Conservation (phyloP, 306 rosid species). For the Vachellia collinsii region DNA sequence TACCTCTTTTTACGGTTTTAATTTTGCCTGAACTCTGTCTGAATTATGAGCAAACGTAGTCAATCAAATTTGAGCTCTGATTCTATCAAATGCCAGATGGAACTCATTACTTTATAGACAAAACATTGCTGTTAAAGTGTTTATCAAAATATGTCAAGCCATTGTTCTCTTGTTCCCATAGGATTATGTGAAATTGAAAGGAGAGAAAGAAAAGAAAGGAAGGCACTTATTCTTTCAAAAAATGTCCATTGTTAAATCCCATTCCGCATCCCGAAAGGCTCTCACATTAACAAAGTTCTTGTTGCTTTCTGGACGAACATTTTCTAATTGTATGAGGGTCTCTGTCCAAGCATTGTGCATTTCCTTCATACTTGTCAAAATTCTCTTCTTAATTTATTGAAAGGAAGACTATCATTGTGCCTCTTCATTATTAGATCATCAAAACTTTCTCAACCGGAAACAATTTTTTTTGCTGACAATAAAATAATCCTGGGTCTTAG, state of each 20-base stretch:
- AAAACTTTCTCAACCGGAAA: constrained; percentile 18
- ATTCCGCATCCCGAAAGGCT: constrained; percentile 22
- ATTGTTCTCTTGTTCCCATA: constrained; percentile 34
- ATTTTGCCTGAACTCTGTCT: constrained; percentile 38
- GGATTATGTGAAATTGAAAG: constrained; percentile 15
- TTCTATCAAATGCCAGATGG: constrained; percentile 37
- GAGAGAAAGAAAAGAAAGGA: constrained; percentile 9
- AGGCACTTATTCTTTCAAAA: constrained; percentile 28
- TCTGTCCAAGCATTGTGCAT: constrained; percentile 38
- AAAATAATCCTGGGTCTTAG: background rate
- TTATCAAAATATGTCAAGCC: constrained; percentile 37
- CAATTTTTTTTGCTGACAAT: constrained; percentile 2
- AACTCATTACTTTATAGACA: constrained; percentile 35
- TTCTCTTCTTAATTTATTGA: constrained; percentile 27
- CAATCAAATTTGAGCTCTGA: constrained; percentile 38
- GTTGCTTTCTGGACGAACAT: constrained; percentile 33
- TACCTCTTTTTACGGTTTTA: constrained; percentile 34
- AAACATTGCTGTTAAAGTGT: constrained; percentile 37
- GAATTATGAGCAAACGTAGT: constrained; percentile 41
- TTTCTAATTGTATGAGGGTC: constrained; percentile 28
- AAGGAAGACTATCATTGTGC: background rate
- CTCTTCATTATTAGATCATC: constrained; percentile 3
- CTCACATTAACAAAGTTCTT: constrained; percentile 9
- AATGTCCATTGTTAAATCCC: constrained; percentile 28
- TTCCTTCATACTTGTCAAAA: constrained; percentile 23